These are phyloP conservation scores for Stephanodiscus minutulus DNA, from an alignment of 108 stramenopile species.

Conservation along the genomic window DNA sequence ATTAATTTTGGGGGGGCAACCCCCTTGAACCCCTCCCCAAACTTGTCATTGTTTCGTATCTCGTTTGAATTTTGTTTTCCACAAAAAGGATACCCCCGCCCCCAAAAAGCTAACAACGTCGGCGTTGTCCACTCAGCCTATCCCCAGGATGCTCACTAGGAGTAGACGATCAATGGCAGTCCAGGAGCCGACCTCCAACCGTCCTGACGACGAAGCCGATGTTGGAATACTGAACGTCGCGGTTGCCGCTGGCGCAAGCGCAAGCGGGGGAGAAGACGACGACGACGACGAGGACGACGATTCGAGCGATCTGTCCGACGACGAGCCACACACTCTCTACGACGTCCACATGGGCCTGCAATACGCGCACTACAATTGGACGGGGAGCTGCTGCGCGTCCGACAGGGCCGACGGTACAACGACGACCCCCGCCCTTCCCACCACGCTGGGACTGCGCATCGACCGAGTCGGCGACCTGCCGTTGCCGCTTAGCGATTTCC, in stretches of 20 bases:
- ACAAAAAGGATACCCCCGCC: too few relatives aligned
- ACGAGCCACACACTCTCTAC: background rate
- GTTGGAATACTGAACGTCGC: slow-evolving; percentile 11
- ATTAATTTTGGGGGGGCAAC: too few relatives aligned
- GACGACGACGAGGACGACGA: background rate
- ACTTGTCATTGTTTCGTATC: too few relatives aligned
- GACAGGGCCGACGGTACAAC: background rate
- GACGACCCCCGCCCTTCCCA: slow-evolving; percentile 8
- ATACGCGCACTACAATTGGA: background rate
- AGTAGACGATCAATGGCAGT: background rate
- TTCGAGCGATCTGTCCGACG: background rate
- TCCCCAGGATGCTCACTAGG: background rate
- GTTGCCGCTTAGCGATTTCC: slow-evolving; percentile 18
- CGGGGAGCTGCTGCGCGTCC: background rate
- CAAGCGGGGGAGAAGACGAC: background rate
- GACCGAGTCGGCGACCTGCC: slow-evolving; percentile 18
- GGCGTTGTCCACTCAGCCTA: too few relatives aligned
- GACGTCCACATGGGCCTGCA: background rate
- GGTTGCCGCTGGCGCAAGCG: background rate
- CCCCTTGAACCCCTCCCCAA: too few relatives aligned
- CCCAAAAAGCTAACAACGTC: too few relatives aligned
- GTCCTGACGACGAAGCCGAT: background rate
- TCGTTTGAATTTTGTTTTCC: too few relatives aligned
- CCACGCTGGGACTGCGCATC: slow-evolving; percentile 19
- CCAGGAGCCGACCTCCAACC: background rate